A percentile compares a stretch with the other conserved stretches of the same genome.
Conservation (phyloP, 1,284 basidiomycete genomes). For the Sporisorium exsertum region DNA sequence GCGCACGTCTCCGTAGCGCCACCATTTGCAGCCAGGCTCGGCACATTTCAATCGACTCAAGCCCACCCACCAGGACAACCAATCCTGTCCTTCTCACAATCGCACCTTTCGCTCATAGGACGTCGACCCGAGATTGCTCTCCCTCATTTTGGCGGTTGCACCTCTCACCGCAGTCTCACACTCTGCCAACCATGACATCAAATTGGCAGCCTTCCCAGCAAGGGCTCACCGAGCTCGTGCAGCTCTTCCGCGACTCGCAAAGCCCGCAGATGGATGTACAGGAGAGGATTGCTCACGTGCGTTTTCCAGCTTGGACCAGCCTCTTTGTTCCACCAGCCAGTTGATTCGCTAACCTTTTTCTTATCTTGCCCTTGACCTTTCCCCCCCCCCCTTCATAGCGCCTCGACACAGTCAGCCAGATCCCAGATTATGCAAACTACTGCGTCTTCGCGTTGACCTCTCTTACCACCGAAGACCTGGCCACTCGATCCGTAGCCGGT, state of each 20-base stretch:
- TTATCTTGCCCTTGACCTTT: neutral
- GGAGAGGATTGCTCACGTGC: conserved; percentile 57
- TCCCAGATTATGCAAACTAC: conserved; percentile 84
- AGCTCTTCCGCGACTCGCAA: conserved; percentile 64
- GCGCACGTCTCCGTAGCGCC: neutral
- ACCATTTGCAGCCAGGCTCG: neutral
- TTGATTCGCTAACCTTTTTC: neutral
- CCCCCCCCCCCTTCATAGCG: conserved; percentile 33
- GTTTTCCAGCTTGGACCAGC: conserved; percentile 3
- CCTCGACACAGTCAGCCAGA: conserved; percentile 60
- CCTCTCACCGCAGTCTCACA: conserved; percentile 1
- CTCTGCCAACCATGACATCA: conserved; percentile 35
- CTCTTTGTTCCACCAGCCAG: neutral
- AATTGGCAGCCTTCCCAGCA: conserved; percentile 62
- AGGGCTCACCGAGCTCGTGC: conserved; percentile 61
- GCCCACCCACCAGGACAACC: neutral
- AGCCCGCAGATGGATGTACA: conserved; percentile 61
- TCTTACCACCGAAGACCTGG: conserved; percentile 84
- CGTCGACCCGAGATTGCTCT: neutral
- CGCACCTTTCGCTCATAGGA: neutral
- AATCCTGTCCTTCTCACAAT: neutral
- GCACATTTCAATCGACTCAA: neutral
- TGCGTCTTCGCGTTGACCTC: conserved; percentile 89
- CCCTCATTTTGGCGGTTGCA: neutral
- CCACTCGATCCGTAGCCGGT: conserved; percentile 93